Percentiles rank a stretch among this genome's conserved stretches.
Evolutionary conservation across 169 alveolate genomes (phyloP).

Genomic region (Blepharisma undulans): DNA sequence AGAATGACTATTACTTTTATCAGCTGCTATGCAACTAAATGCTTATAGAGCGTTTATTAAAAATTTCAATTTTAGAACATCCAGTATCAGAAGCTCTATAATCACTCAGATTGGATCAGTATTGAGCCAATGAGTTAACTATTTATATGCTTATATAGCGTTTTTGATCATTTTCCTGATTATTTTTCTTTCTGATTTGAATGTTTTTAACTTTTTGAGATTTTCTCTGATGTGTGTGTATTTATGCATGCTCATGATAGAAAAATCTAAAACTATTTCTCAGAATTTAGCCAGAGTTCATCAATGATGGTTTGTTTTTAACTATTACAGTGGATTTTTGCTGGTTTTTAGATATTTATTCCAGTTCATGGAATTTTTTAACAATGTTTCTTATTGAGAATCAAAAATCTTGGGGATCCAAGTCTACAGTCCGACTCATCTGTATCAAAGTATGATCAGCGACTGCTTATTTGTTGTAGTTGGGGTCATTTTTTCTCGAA

Average conservation of each 20-base stretch:
- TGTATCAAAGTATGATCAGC: conserved; percentile 4
- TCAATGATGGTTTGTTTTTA: conserved; percentile 6
- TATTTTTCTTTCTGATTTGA: not conserved
- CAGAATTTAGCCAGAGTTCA: too few relatives aligned
- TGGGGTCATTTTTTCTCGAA: not conserved
- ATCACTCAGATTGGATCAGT: not conserved
- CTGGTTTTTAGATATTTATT: not conserved
- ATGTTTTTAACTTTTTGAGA: not conserved
- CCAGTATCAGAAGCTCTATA: not conserved
- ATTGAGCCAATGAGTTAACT: not conserved
- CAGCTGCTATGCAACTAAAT: not conserved
- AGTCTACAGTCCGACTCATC: not conserved
- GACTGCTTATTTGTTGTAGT: not conserved
- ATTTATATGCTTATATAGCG: not conserved
- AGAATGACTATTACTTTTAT: not conserved
- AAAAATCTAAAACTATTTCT: not conserved
- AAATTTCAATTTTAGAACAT: too few relatives aligned
- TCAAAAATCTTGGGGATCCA: not conserved
- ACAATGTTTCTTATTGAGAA: not conserved
- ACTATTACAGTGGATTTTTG: not conserved
- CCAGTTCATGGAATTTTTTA: conserved; percentile 25
- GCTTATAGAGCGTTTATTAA: not conserved
- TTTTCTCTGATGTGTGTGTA: not conserved
- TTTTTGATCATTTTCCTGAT: not conserved
- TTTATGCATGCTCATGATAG: not conserved